phyloP scores from a whole-genome alignment of 2,329 filamentous ascomycete genomes.

The Exophiala spinifera region DNA sequence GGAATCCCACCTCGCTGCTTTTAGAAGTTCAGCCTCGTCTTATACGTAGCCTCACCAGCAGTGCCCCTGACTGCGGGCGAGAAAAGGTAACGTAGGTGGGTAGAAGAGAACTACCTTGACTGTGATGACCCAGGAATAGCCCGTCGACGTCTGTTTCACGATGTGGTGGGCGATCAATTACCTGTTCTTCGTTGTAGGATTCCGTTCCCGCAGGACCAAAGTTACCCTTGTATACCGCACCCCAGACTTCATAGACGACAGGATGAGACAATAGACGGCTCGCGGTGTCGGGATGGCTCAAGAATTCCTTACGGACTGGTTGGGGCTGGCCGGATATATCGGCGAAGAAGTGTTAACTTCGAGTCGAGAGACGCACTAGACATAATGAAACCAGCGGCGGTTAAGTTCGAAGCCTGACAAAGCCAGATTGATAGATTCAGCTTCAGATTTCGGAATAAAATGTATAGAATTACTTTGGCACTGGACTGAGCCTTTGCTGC shows the following conservation, averaged over 20 bases:
- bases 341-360: neutral
- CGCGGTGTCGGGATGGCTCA: neutral
- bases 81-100: neutral
- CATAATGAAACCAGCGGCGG: too few relatives aligned
- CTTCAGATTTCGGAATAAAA: neutral
- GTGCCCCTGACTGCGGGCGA: too few relatives aligned
- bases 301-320: neutral
- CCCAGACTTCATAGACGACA: constrained; percentile 2
- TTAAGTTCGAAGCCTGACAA: too few relatives aligned
- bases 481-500: too few relatives aligned
- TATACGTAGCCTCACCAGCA: too few relatives aligned
- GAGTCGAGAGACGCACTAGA: too few relatives aligned
- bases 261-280: constrained; percentile 3
- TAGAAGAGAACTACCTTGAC: constrained; percentile 3
- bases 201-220: neutral
- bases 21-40: too few relatives aligned
- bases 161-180: neutral
- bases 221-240: constrained; percentile 1
- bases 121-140: constrained; percentile 1
- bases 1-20: neutral
- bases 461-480: too few relatives aligned
- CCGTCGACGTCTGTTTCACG: constrained; percentile 5
- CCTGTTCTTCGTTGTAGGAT: neutral
- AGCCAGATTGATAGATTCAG: too few relatives aligned
- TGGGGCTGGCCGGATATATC: neutral